Percentiles rank a stretch among this genome's conserved stretches.
phyloP scores from a whole-genome alignment of 768 basidiomycete species.

The Termitomyces sp. region DNA sequence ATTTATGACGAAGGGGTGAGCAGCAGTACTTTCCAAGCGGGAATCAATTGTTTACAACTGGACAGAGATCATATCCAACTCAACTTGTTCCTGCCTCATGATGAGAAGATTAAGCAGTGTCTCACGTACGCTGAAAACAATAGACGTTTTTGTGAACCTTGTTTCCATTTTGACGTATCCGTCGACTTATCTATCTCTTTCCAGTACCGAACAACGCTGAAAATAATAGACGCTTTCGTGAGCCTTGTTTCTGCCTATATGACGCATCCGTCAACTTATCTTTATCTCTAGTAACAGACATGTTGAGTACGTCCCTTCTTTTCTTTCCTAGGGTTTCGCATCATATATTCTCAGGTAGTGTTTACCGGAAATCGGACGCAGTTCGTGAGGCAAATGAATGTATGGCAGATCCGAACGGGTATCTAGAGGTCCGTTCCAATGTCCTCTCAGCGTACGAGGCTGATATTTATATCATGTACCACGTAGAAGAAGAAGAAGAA shows the following conservation, averaged over 20 bases:
- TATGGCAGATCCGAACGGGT: not conserved
- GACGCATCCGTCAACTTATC: not conserved
- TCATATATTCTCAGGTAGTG: not conserved
- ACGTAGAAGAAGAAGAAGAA: slow-evolving; percentile 9
- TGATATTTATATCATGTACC: not conserved
- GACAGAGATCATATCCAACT: not conserved
- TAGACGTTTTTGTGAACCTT: not conserved
- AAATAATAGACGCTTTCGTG: not conserved
- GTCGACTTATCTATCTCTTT: not conserved
- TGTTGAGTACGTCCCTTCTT: not conserved
- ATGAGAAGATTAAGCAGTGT: not conserved
- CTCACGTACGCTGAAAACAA: not conserved
- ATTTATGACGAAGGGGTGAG: slow-evolving; percentile 7
- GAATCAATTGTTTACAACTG: not conserved
- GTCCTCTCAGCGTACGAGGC: not conserved
- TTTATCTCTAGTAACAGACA: not conserved
- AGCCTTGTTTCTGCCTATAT: not conserved
- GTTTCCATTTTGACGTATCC: not conserved
- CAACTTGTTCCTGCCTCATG: not conserved
- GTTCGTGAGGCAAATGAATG: not conserved
- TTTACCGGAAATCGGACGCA: slow-evolving; percentile 12
- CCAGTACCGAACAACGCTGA: not conserved
- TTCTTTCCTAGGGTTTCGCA: not conserved
- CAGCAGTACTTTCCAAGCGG: not conserved
- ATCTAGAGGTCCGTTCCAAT: slow-evolving; percentile 8